A percentile compares a stretch with the other conserved stretches of the same genome.
These are phyloP conservation scores for Cudoniella acicularis DNA, from an alignment of 495 filamentous ascomycete genomes.

Conservation along the genomic window DNA sequence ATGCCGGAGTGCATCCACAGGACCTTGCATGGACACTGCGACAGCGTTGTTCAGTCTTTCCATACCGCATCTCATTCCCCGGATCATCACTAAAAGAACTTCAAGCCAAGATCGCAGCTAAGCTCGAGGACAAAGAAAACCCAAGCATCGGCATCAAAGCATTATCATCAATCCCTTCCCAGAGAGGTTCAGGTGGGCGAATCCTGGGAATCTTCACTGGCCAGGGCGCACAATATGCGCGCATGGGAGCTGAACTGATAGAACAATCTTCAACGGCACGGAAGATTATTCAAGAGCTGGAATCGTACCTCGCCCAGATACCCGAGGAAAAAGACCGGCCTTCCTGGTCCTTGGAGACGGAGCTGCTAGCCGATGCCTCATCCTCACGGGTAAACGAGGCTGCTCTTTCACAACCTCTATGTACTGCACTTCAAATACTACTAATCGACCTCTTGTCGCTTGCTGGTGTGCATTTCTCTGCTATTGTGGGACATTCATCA, in stretches of 20 bases:
- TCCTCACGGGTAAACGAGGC: slow-evolving; percentile 38
- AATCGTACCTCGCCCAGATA: too few relatives aligned
- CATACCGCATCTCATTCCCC: neutral
- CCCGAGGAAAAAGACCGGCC: slow-evolving; percentile 47
- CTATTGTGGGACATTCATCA: slow-evolving; percentile 56
- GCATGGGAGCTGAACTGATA: slow-evolving; percentile 53
- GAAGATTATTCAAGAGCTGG: too few relatives aligned
- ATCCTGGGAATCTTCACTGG: slow-evolving; percentile 40
- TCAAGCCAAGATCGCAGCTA: neutral
- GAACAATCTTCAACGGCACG: slow-evolving; percentile 32
- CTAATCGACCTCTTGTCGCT: slow-evolving; percentile 42
- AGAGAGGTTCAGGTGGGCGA: neutral
- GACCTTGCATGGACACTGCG: slow-evolving; percentile 13
- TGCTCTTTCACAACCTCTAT: slow-evolving; percentile 45
- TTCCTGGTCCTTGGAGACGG: slow-evolving; percentile 40
- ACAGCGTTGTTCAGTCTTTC: slow-evolving; percentile 5
- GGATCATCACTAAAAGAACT: neutral
- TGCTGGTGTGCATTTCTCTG: slow-evolving; percentile 36
- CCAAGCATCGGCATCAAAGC: neutral
- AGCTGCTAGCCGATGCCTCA: slow-evolving; percentile 30
- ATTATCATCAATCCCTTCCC: neutral
- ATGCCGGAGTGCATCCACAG: neutral
- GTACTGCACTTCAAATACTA: slow-evolving; percentile 42
- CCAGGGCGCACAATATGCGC: slow-evolving; percentile 45
- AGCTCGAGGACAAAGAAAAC: neutral